Evolutionary conservation across 352 stramenopile species (phyloP), one percentile per base, ranked within the genome.

Genomic region (Thraustotheca clavata): DNA sequence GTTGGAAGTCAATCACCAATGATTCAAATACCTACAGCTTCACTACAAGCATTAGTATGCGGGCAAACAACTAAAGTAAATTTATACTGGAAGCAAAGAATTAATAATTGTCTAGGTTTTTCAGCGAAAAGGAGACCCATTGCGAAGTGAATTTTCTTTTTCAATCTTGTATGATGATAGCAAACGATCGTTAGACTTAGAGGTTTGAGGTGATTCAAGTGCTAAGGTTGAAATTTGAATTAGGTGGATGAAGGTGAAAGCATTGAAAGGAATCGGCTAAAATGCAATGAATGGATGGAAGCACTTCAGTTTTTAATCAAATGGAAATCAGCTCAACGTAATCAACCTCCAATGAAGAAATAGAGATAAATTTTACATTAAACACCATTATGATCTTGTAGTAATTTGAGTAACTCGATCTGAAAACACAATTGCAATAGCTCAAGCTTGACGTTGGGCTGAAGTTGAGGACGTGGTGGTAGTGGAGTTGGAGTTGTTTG

Each of bases 131-230:
- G 38, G 27, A 6, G 57, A 65, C 39, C 57, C 27, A 9, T 24
- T 46, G 2, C 36, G 57, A 2, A 43, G 20, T 36, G 12, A 70
- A 14, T 85, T 79, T 24, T 91, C 77, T 43, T 91, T 91, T 47
- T 91, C 82, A 0, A 71, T 90, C 49, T 73, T 87, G 35, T 90
- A 90, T 67, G 79, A 88, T n/a, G 77, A 90, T 33, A 16, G 18
- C 31, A 79, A 66, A 34, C 74, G 80, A 6, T 86, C 80, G n/a
- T 69, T 90, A 11, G 80, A 90, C 57, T 50, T 90, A 7, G 79
- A 91, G 78, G 82, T 89, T 54, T 26, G 14, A 48, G n/a, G 9
- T 27, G 9, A 8, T 16, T 8, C 26, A n/a, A n/a, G n/a, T n/a
- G n/a, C n/a, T n/a, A n/a, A n/a, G n/a, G n/a, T n/a, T 6, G 14